Conservation (phyloP, 306 rosid genomes). For the Lathyrus oleraceus region DNA sequence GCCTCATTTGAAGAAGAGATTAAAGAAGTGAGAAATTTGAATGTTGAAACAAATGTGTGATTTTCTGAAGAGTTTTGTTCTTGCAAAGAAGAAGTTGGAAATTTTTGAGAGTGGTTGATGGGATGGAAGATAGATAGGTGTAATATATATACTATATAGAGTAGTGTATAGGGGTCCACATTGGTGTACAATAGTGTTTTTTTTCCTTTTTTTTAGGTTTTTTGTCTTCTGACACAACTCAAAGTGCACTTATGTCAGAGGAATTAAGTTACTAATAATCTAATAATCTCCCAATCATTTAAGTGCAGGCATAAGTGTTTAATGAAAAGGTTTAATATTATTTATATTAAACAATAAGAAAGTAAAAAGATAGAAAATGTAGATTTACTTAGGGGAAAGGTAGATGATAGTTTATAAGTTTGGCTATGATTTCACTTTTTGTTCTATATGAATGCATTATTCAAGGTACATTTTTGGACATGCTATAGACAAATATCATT, state of each 20-base stretch:
- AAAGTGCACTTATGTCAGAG: conserved; percentile 44
- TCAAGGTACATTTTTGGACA: conserved; percentile 29
- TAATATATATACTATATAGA: conserved; percentile 39
- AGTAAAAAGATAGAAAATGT: not conserved
- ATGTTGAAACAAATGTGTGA: conserved; percentile 9
- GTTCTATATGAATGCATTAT: not conserved
- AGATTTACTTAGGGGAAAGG: conserved; percentile 22
- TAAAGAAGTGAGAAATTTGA: conserved; percentile 26
- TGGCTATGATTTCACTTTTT: not conserved
- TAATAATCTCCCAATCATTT: conserved; percentile 42
- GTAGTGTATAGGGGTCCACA: conserved; percentile 50
- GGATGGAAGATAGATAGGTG: conserved; percentile 32
- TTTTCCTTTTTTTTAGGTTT: conserved; percentile 28
- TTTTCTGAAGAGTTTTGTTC: conserved; percentile 33
- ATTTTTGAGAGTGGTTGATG: conserved; percentile 44
- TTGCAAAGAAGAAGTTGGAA: conserved; percentile 25
- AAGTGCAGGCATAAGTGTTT: conserved; percentile 31
- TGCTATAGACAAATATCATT: conserved; percentile 1
- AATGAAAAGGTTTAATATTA: conserved; percentile 24
- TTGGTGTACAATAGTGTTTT: conserved; percentile 37
- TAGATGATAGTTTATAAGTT: conserved; percentile 17
- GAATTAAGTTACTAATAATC: conserved; percentile 36
- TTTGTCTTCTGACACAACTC: conserved; percentile 42
- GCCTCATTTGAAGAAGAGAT: conserved; percentile 51
- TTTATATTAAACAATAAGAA: conserved; percentile 16